A percentile compares a stretch with the other conserved stretches of the same genome.
Evolutionary conservation across 148 eudicot species (phyloP).

Genomic region (Silene latifolia): DNA sequence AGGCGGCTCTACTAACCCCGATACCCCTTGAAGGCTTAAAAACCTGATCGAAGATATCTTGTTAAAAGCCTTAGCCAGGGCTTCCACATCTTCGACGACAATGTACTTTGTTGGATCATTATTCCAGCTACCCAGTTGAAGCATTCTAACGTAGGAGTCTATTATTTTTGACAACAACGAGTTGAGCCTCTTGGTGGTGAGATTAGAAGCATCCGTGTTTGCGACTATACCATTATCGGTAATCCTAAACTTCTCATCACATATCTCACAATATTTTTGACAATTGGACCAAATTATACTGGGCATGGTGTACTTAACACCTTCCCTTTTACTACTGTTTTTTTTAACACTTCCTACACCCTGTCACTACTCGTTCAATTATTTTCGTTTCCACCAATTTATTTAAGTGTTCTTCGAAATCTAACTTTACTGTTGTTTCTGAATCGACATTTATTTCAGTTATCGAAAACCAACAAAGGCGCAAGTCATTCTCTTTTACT

Average conservation of each 20-base stretch:
- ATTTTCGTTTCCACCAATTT: background rate
- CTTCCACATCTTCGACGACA: background rate
- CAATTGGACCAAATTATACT: too few relatives aligned
- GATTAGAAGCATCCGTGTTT: background rate
- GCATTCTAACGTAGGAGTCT: background rate
- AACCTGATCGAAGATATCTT: background rate
- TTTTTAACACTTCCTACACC: background rate
- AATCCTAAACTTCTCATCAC: too few relatives aligned
- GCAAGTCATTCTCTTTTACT: background rate
- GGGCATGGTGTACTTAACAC: background rate
- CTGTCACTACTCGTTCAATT: background rate
- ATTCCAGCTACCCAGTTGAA: background rate
- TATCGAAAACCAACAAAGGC: background rate
- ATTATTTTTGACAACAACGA: background rate
- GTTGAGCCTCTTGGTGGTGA: background rate
- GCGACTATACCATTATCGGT: too few relatives aligned
- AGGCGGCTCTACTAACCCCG: background rate
- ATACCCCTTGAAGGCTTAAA: background rate
- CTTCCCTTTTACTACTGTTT: background rate
- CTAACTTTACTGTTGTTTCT: too few relatives aligned
- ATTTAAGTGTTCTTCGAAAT: background rate
- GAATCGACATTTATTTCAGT: too few relatives aligned
- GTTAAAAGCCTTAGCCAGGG: background rate
- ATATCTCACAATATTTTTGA: too few relatives aligned
- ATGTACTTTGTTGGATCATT: background rate